Conservation (phyloP, 2,329 filamentous ascomycete species). For the Neofusicoccum parvum region DNA sequence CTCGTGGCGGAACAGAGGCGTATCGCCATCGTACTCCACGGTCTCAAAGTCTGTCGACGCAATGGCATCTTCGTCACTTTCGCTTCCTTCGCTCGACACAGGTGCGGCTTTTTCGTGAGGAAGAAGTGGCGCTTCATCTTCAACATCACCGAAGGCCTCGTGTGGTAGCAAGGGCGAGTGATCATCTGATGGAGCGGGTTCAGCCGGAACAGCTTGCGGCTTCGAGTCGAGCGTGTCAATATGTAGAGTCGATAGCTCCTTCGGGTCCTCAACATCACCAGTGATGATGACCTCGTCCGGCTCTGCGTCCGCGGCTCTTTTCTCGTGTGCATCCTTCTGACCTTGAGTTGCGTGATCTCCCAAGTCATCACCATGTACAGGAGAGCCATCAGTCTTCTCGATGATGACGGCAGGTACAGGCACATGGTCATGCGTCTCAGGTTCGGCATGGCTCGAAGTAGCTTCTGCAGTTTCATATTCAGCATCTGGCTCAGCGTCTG, state of each 20-base stretch:
- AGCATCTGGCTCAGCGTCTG: slow-evolving; percentile 30
- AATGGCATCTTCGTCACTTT: slow-evolving; percentile 30
- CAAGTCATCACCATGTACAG: slow-evolving; percentile 40
- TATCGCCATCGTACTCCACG: slow-evolving; percentile 19
- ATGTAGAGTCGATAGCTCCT: background rate
- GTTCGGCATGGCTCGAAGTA: background rate
- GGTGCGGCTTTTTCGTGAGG: slow-evolving; percentile 26
- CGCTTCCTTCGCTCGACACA: slow-evolving; percentile 16
- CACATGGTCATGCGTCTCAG: background rate
- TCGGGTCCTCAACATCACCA: background rate
- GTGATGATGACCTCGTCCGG: slow-evolving; percentile 36
- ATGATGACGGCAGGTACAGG: slow-evolving; percentile 34
- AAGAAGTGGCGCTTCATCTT: slow-evolving; percentile 25
- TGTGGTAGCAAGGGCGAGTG: slow-evolving; percentile 36
- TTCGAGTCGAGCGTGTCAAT: background rate
- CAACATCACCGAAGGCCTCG: slow-evolving; percentile 27
- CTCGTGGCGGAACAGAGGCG: slow-evolving; percentile 43
- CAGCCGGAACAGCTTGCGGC: background rate
- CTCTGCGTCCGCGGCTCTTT: slow-evolving; percentile 35
- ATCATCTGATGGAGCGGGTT: slow-evolving; percentile 26
- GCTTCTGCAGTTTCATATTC: slow-evolving; percentile 17
- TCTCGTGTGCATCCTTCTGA: slow-evolving; percentile 39
- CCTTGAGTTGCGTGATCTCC: slow-evolving; percentile 34
- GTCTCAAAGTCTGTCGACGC: slow-evolving; percentile 5
- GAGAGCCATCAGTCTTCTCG: slow-evolving; percentile 39